Evolutionary conservation across 202 grass and related monocot species (phyloP).

Genomic region (Brachypodium distachyon): DNA sequence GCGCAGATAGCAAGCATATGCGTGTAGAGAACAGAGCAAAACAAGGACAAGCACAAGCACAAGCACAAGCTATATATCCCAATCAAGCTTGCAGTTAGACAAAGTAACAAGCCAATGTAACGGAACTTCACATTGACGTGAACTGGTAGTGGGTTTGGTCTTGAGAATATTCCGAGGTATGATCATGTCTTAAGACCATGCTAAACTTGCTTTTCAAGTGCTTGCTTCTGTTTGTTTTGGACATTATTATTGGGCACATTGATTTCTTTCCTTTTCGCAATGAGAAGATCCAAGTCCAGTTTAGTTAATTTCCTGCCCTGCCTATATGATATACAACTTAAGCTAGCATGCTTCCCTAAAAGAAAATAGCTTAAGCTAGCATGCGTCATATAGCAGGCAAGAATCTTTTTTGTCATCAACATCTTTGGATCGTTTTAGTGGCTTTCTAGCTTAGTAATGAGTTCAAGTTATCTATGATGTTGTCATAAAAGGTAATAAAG

Average conservation of each 20-base stretch:
- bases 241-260: background rate
- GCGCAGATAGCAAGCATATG: background rate
- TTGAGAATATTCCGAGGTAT: conserved; percentile 32
- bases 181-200: conserved; percentile 27
- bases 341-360: no score
- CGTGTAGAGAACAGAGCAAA: background rate
- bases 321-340: background rate
- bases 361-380: conserved; percentile 3
- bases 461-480: background rate
- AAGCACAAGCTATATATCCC: background rate
- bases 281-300: conserved; percentile 4
- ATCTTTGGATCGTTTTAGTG: background rate
- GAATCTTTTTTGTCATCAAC: conserved; percentile 5
- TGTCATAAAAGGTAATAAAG: background rate
- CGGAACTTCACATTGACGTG: conserved; percentile 8
- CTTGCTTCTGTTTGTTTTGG: conserved; percentile 12
- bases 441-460: background rate
- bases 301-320: background rate
- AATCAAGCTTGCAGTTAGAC: conserved; percentile 2
- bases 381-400: background rate
- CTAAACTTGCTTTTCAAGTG: conserved; percentile 16
- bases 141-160: conserved; percentile 27
- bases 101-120: conserved; percentile 3
- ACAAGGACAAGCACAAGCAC: background rate
- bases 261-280: background rate